Conservation (phyloP, 1,139 yeast species). For the Suhomyces bribrorum region DNA sequence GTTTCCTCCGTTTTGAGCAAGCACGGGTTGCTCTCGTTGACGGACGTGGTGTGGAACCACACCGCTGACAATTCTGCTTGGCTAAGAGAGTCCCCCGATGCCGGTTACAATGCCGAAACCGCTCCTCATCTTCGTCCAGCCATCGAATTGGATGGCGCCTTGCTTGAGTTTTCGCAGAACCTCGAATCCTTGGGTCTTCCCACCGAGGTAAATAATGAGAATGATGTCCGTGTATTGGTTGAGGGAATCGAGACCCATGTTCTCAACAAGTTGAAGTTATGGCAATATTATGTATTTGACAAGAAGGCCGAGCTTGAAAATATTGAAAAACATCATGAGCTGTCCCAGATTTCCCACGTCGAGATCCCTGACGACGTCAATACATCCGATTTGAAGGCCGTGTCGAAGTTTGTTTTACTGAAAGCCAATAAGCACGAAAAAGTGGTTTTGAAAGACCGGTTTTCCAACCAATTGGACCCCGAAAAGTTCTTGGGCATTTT, state of each 20-base stretch:
- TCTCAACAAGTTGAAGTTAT: constrained; percentile 62
- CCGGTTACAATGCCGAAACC: constrained; percentile 81
- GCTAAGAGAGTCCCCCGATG: constrained; percentile 84
- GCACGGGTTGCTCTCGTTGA: constrained; percentile 68
- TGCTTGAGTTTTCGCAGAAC: constrained; percentile 62
- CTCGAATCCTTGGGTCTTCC: constrained; percentile 63
- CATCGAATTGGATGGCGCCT: constrained; percentile 72
- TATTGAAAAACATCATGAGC: constrained; percentile 32
- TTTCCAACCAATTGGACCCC: constrained; percentile 55
- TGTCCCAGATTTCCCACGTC: constrained; percentile 23
- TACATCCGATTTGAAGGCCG: constrained; percentile 34
- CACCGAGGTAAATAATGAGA: constrained; percentile 44
- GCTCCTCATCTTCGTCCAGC: constrained; percentile 90
- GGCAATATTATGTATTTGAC: constrained; percentile 87
- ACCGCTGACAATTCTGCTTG: constrained; percentile 89
- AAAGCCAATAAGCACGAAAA: constrained; percentile 31
- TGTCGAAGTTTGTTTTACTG: constrained; percentile 55
- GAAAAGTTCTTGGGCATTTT: constrained; percentile 50
- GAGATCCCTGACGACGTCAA: constrained; percentile 36
- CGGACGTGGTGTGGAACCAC: constrained; percentile 93
- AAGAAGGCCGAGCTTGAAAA: constrained; percentile 35
- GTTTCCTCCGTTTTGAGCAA: constrained; percentile 49
- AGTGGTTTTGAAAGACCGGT: constrained; percentile 39
- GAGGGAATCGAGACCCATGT: constrained; percentile 71
- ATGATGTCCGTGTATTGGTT: constrained; percentile 61